Evolutionary conservation across 1,284 basidiomycete species (phyloP).

Genomic region (Fomitopsis pinicola): DNA sequence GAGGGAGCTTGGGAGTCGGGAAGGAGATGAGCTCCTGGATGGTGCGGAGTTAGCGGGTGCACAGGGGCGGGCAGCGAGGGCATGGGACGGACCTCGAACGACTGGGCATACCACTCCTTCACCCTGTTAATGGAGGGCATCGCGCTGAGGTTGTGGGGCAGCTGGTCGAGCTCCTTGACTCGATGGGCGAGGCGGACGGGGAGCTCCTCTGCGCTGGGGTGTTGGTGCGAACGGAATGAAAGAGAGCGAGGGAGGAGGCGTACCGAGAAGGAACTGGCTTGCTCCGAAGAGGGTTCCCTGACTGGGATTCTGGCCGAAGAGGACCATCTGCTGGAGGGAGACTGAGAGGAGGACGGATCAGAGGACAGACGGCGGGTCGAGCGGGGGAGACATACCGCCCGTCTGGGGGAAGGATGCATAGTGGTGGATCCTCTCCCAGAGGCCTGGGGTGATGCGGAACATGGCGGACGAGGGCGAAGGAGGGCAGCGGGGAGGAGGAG

Average conservation of each 20-base stretch:
- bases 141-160: conserved; percentile 87
- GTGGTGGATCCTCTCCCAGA: conserved; percentile 93
- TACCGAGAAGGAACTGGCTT: conserved; percentile 78
- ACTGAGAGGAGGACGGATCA: conserved; percentile 41
- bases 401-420: conserved; percentile 94
- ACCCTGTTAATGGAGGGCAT: conserved; percentile 96
- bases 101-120: conserved; percentile 99
- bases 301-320: conserved; percentile 83
- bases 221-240: background rate
- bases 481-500: background rate
- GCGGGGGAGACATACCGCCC: conserved; percentile 48
- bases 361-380: background rate
- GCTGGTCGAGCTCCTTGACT: conserved; percentile 93
- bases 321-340: conserved; percentile 89
- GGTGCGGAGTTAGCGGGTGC: background rate
- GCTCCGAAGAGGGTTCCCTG: conserved; percentile 87
- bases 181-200: conserved; percentile 95
- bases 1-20: conserved; percentile 69
- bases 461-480: conserved; percentile 7
- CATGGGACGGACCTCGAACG: conserved; percentile 76
- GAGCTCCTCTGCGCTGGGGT: conserved; percentile 64
- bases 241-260: conserved; percentile 10
- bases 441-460: conserved; percentile 72
- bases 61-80: no score
- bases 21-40: conserved; percentile 83